phyloP scores from a whole-genome alignment of 2,329 filamentous ascomycete species.

The Arthrinium phaeospermum region DNA sequence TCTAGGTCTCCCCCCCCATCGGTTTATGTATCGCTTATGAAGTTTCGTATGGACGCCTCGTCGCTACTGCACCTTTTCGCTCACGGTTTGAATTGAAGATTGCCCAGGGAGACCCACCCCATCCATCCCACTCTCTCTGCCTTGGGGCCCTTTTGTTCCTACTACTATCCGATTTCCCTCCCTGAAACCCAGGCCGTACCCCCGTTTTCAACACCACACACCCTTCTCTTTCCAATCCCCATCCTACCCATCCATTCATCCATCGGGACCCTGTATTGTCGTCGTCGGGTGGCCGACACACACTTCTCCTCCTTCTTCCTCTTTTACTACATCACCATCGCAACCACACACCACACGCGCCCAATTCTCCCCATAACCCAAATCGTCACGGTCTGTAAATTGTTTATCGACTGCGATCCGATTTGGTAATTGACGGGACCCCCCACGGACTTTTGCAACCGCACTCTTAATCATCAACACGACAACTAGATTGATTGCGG shows the following conservation, averaged over 20 bases:
- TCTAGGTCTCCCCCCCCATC: neutral
- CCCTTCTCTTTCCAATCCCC: slow-evolving; percentile 10
- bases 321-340: slow-evolving; percentile 4
- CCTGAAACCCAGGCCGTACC: slow-evolving; percentile 20
- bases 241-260: slow-evolving; percentile 12
- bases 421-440: neutral
- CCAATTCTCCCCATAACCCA: neutral
- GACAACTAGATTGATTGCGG: neutral
- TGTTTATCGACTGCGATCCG: neutral
- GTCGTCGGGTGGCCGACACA: slow-evolving; percentile 1
- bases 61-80: neutral
- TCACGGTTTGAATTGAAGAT: slow-evolving; percentile 6
- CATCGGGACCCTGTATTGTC: slow-evolving; percentile 4
- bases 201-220: slow-evolving; percentile 19
- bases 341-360: neutral
- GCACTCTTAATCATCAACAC: neutral
- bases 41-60: neutral
- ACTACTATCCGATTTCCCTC: slow-evolving; percentile 21
- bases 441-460: neutral
- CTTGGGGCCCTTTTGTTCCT: slow-evolving; percentile 9
- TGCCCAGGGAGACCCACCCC: slow-evolving; percentile 7
- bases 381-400: neutral
- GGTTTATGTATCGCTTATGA: neutral
- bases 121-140: slow-evolving; percentile 17
- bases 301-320: slow-evolving; percentile 12